Conservation (phyloP, 2,329 filamentous ascomycete species). For the Pseudogymnoascus pannorum region DNA sequence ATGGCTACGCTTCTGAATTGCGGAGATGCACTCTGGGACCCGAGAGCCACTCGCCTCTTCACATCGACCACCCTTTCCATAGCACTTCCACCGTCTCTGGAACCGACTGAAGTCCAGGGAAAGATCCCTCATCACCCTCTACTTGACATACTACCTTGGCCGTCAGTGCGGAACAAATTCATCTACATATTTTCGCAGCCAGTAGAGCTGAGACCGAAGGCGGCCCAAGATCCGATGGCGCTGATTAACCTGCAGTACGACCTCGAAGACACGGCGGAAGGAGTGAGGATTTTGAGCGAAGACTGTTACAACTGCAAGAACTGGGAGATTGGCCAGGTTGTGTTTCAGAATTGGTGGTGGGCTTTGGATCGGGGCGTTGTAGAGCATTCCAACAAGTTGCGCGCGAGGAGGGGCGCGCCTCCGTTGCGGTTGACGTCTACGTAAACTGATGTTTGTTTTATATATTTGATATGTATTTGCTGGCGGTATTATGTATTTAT, state of each 20-base stretch:
- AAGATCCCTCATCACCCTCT: slow-evolving; percentile 14
- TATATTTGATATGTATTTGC: background rate
- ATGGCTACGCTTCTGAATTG: slow-evolving; percentile 12
- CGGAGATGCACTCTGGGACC: slow-evolving; percentile 12
- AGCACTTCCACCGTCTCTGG: slow-evolving; percentile 13
- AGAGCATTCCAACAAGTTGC: slow-evolving; percentile 14
- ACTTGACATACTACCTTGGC: slow-evolving; percentile 17
- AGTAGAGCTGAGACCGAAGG: slow-evolving; percentile 12
- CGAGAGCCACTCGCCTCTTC: slow-evolving; percentile 13
- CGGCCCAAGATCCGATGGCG: slow-evolving; percentile 13
- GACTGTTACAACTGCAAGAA: slow-evolving; percentile 12
- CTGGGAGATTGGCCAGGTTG: slow-evolving; percentile 17
- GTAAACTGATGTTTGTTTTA: background rate
- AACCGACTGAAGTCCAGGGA: slow-evolving; percentile 14
- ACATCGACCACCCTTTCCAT: slow-evolving; percentile 10
- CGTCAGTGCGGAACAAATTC: slow-evolving; percentile 16
- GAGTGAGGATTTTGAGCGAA: slow-evolving; percentile 13
- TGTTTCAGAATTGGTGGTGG: slow-evolving; percentile 18
- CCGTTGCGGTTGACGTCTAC: slow-evolving; percentile 1
- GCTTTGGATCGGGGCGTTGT: slow-evolving; percentile 14
- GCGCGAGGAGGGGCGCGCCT: slow-evolving; percentile 12
- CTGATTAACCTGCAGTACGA: slow-evolving; percentile 14
- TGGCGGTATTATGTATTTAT: background rate
- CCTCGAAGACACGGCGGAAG: slow-evolving; percentile 17
- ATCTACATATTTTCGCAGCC: slow-evolving; percentile 17